phyloP scores from a whole-genome alignment of 2,329 filamentous ascomycete genomes.

The Aquanectria penicillioides region DNA sequence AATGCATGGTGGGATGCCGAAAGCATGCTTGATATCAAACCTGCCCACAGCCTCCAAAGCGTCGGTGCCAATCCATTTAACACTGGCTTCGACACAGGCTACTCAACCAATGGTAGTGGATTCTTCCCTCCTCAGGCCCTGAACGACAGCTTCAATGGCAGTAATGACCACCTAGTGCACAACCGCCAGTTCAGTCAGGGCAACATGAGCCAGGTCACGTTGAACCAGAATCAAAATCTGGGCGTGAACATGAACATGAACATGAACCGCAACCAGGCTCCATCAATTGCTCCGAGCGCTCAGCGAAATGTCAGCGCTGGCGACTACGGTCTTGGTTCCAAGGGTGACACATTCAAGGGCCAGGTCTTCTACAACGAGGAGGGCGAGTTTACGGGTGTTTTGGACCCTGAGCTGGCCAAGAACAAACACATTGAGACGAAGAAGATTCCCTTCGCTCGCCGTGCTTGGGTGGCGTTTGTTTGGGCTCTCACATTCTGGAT shows the following conservation, averaged over 20 bases:
- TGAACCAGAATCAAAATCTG: slow-evolving; percentile 51
- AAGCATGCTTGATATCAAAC: slow-evolving; percentile 91
- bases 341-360: slow-evolving; percentile 82
- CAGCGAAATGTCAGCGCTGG: slow-evolving; percentile 69
- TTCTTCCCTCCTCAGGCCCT: slow-evolving; percentile 76
- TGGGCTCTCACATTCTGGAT: slow-evolving; percentile 96
- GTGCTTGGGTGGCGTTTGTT: slow-evolving; percentile 82
- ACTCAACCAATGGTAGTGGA: slow-evolving; percentile 72
- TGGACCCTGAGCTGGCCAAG: slow-evolving; percentile 82
- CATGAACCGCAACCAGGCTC: slow-evolving; percentile 50
- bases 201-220: slow-evolving; percentile 64
- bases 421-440: slow-evolving; percentile 80
- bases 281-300: slow-evolving; percentile 70
- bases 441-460: slow-evolving; percentile 70
- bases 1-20: slow-evolving; percentile 98
- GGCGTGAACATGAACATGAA: slow-evolving; percentile 18
- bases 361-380: slow-evolving; percentile 79
- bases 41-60: slow-evolving; percentile 58
- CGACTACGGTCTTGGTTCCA: slow-evolving; percentile 89
- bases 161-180: slow-evolving; percentile 77
- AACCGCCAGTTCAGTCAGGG: slow-evolving; percentile 66
- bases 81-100: slow-evolving; percentile 72
- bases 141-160: slow-evolving; percentile 70
- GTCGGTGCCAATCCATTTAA: slow-evolving; percentile 59
- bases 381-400: slow-evolving; percentile 72